Evolutionary conservation across 352 stramenopile species (phyloP).

Genomic region (Phytophthora ohioensis): DNA sequence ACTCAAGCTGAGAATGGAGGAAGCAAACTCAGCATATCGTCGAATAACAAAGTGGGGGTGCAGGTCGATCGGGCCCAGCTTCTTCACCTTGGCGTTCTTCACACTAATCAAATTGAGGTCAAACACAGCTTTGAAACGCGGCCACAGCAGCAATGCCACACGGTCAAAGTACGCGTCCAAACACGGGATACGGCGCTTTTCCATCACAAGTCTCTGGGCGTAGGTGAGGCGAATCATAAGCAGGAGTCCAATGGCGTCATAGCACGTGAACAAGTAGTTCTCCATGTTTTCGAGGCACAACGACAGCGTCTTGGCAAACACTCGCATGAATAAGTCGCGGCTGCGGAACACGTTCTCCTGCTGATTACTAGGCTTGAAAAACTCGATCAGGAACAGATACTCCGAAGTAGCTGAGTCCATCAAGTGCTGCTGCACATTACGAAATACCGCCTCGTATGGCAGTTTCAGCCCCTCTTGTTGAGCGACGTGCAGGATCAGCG

Average conservation of each 20-base stretch:
- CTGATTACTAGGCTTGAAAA: conserved; percentile 89
- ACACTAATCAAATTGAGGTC: conserved; percentile 96
- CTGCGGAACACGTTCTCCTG: conserved; percentile 67
- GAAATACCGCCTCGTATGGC: conserved; percentile 97
- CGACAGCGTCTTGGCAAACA: conserved; percentile 97
- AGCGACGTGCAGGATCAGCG: conserved; percentile 96
- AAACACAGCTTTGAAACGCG: conserved; percentile 97
- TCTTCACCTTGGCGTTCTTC: conserved; percentile 87
- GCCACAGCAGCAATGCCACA: conserved; percentile 96
- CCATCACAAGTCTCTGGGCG: conserved; percentile 82
- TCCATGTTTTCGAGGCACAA: conserved; percentile 97
- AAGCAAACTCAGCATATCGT: conserved; percentile 97
- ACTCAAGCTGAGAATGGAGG: conserved; percentile 95
- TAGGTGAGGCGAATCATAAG: conserved; percentile 98
- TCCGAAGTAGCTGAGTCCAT: conserved; percentile 98
- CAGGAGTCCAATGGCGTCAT: conserved; percentile 97
- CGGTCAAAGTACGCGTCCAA: conserved; percentile 98
- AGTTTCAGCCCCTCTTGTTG: conserved; percentile 92
- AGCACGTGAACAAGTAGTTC: conserved; percentile 98
- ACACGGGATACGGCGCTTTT: conserved; percentile 87
- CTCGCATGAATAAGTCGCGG: conserved; percentile 94
- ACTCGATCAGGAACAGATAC: conserved; percentile 96
- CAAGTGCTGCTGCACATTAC: conserved; percentile 97
- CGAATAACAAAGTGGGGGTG: conserved; percentile 97
- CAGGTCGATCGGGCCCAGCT: conserved; percentile 94